Evolutionary conservation across 495 filamentous ascomycete species (phyloP), one percentile per base, ranked within the genome.

Genomic region (Elaphomyces granulatus): DNA sequence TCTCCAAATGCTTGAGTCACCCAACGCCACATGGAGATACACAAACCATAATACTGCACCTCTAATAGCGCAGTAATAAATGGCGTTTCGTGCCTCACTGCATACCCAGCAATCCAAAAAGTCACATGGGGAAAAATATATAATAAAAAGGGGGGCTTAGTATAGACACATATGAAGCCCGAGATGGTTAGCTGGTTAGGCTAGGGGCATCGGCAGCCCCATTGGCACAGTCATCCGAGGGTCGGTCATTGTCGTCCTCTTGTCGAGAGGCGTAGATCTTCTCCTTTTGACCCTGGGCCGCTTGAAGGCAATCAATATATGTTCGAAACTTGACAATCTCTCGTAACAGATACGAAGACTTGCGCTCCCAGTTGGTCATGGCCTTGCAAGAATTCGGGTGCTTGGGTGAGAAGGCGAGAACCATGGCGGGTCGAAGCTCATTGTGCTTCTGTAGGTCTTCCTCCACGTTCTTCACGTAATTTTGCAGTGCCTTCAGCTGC

Each of bases 301-400:
- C 66, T 17, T 63, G 59, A 9, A 99, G 61, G 20, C 72, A 75
- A 51, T 96, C 92, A 44, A 94, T 85, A 45, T 96, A 99, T 0
- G 87, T 96, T 36, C 78, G 66, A 58, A 93, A 96, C 52, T 96
- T 99, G 48, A 94, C 83, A 52, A 88, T 95, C 61, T 99, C 90
- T n/a, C 80, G 69, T 15, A 96, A 64, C 31, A 99, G 61, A 55
- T 96, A 93, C 20, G 79, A 78, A 28, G 82, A 88, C 61, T 95
- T 95, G 40, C 80, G 74, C 64, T 99, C 87, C 92, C 92, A 99
- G 55, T 99, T 99, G 3, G 78, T 67, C 79, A 94, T 78, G 1
- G 88, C 83, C 58, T 83, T 87, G 35, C 60, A 60, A 16, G 75
- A 67, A 54, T 96, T 99, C 15, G 76, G 73, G 40, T 87, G 80